Percentiles rank a stretch among this genome's conserved stretches.
These are phyloP conservation scores for Dictyostelium intermedium DNA, from an alignment of 78 protist species.

Conservation along the genomic window DNA sequence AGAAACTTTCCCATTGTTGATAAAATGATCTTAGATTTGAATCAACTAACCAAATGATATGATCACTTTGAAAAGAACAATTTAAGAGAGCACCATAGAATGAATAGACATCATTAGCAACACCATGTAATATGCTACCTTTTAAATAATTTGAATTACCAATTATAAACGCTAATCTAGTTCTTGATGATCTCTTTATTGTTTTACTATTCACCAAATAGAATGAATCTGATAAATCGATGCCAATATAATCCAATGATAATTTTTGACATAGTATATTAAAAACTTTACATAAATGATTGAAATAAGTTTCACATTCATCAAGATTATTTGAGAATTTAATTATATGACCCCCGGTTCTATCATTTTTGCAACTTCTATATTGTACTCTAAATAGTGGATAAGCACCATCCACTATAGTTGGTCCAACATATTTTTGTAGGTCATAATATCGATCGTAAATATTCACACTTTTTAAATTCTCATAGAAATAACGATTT, in stretches of 20 bases:
- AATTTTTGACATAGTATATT: no score
- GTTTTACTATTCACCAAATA: background rate
- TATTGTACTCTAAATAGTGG: background rate
- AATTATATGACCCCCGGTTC: background rate
- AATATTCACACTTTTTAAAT: background rate
- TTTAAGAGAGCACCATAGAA: background rate
- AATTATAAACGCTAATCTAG: background rate
- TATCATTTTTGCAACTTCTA: background rate
- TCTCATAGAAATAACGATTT: background rate
- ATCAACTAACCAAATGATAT: background rate
- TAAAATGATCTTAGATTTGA: background rate
- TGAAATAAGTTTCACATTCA: background rate
- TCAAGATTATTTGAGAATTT: background rate
- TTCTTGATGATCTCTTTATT: background rate
- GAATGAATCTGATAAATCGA: background rate
- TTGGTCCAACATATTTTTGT: background rate
- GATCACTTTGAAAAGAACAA: background rate
- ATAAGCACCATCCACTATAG: background rate
- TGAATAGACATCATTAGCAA: background rate
- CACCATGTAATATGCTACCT: background rate
- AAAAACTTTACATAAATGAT: background rate
- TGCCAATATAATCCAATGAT: background rate
- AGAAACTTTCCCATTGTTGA: background rate
- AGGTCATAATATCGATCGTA: background rate
- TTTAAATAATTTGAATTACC: background rate